Evolutionary conservation across 441 rosid genomes (phyloP), one percentile per base, ranked within the genome.

Genomic region (Populus hybrid): DNA sequence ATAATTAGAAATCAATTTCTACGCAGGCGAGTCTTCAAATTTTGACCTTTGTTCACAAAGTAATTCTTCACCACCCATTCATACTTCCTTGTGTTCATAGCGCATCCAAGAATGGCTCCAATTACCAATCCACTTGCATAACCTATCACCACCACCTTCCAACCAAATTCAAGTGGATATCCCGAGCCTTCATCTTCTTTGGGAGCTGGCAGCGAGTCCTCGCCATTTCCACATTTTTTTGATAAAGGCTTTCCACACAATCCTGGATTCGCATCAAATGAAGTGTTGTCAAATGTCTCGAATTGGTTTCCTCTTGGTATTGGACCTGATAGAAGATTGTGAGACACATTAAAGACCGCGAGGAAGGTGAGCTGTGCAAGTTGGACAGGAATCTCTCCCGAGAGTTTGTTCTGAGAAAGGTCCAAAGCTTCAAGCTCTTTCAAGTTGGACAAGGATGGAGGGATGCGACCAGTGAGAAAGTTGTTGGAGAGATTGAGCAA

Each of bases 401-500:
- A 65, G 30, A 87, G 69, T 36, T 18, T 23, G 77, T 70, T 88
- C 82, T 4, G 28, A 6, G 88, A 89, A 6, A 89, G 80, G 67
- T 85, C 88, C 38, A 87, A 1, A 1, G 81, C 42, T 57, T 86
- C 83, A 8, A 83, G 66, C 8, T 23, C 21, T 0, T 66, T 73
- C 2, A 84, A 24, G 34, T 75, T 82, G 3, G 26, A 77, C 6
- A 87, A 36, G 28, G 80, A 77, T 20, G 64, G 3, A 0, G 87
- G 84, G 5, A 88, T 75, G 14, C 6, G 26, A 23, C 83, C 84
- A 0, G 3, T 11, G 2, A 87, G 77, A 4, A 21, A 18, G 76
- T 87, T 88, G 46, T 75, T 63, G 4, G 86, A 83, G 16, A 86
- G 57, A 8, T 86, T 85, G 28, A 86, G 84, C 7, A 80, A 57